Conservation (phyloP, 345 rosid genomes). For the Eucalyptus marginata region DNA sequence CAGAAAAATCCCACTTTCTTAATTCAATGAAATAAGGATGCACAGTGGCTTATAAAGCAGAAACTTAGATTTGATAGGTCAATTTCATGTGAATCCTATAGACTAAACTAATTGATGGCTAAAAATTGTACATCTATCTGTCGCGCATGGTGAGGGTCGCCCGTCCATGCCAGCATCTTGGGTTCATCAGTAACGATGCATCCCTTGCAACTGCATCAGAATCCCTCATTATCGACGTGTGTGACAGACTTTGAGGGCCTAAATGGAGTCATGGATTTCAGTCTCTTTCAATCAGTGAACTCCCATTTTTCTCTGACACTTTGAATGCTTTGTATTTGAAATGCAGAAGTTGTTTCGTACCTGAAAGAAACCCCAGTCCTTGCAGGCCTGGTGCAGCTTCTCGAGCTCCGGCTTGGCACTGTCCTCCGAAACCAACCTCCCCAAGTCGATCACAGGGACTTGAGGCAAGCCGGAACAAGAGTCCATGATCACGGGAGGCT, state of each 20-base stretch:
- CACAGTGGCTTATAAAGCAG: neutral
- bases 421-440: neutral
- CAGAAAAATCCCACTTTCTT: neutral
- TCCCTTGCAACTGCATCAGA: neutral
- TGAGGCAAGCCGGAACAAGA: neutral
- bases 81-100: neutral
- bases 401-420: neutral
- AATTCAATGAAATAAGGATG: neutral
- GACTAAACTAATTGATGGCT: neutral
- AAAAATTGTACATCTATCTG: neutral
- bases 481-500: neutral
- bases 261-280: neutral
- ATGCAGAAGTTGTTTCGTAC: neutral
- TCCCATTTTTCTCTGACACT: neutral
- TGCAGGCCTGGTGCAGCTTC: conserved; percentile 2
- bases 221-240: neutral
- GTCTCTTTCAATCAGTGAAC: neutral
- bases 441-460: conserved; percentile 1
- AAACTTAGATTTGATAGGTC: neutral
- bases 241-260: neutral
- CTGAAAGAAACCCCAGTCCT: conserved; percentile 14
- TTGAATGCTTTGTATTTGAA: neutral
- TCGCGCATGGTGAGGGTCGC: neutral
- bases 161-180: neutral
- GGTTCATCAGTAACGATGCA: neutral